phyloP scores from a whole-genome alignment of 352 stramenopile genomes.

The Phytophthora boehmeriae region DNA sequence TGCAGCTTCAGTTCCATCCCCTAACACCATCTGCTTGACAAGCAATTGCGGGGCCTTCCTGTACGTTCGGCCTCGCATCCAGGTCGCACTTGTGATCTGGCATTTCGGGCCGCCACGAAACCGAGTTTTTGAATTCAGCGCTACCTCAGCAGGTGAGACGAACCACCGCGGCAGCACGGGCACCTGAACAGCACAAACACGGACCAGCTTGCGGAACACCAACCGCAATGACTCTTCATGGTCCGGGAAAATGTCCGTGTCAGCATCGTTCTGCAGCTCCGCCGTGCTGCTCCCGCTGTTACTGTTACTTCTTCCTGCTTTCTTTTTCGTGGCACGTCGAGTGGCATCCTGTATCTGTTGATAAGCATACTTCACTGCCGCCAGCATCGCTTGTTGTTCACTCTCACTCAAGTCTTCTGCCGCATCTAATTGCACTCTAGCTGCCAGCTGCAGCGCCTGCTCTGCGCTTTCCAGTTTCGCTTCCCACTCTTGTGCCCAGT shows the following conservation, averaged over 20 bases:
- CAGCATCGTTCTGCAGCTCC: constrained; percentile 13
- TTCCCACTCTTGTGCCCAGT: constrained; percentile 59
- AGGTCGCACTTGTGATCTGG: constrained; percentile 39
- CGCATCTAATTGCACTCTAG: constrained; percentile 30
- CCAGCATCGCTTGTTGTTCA: constrained; percentile 49
- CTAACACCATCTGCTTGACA: constrained; percentile 50
- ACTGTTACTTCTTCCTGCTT: constrained; percentile 19
- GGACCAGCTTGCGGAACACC: constrained; percentile 54
- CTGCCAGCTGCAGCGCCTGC: constrained; percentile 43
- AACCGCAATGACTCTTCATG: constrained; percentile 50
- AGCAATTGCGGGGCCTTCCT: constrained; percentile 38
- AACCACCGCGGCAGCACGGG: constrained; percentile 56
- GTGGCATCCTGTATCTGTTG: constrained; percentile 37
- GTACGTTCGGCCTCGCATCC: constrained; percentile 30
- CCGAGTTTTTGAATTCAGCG: constrained; percentile 13
- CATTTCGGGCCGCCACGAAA: constrained; percentile 33
- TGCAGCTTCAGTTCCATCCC: constrained; percentile 11
- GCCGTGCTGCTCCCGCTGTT: constrained; percentile 15
- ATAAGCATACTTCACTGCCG: constrained; percentile 59
- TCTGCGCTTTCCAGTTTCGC: constrained; percentile 48
- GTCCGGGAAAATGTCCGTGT: constrained; percentile 33
- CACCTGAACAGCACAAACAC: constrained; percentile 49
- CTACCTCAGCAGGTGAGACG: constrained; percentile 51
- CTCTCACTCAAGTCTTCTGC: constrained; percentile 20
- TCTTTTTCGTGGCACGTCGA: constrained; percentile 19